A percentile compares a stretch with the other conserved stretches of the same genome.
These are phyloP conservation scores for Fusarium phyllophilum DNA, from an alignment of 2,329 filamentous ascomycete species.

Conservation along the genomic window DNA sequence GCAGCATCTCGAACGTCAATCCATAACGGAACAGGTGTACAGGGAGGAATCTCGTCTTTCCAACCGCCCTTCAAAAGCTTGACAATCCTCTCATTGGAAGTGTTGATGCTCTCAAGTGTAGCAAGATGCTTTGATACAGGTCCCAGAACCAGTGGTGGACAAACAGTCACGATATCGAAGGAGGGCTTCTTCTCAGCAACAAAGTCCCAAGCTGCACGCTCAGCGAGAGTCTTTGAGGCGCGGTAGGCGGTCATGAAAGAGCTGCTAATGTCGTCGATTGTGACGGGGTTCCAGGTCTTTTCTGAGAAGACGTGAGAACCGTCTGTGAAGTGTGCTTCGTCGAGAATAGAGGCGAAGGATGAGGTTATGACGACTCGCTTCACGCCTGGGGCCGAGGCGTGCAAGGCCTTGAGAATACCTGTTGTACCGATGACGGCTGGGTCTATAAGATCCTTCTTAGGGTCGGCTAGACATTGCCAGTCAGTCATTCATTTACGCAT, in stretches of 20 bases:
- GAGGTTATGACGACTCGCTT: conserved; percentile 75
- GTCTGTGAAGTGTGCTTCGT: conserved; percentile 51
- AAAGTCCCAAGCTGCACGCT: conserved; percentile 65
- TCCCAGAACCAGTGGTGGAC: conserved; percentile 66
- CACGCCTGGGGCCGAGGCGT: conserved; percentile 66
- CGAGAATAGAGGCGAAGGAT: conserved; percentile 64
- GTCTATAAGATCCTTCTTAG: conserved; percentile 64
- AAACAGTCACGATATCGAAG: conserved; percentile 64
- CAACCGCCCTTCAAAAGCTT: conserved; percentile 61
- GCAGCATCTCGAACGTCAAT: conserved; percentile 68
- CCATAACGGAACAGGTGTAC: conserved; percentile 57
- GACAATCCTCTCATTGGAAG: conserved; percentile 63
- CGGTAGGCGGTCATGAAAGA: conserved; percentile 60
- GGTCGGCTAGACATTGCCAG: conserved; percentile 49
- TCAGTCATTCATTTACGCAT: neutral
- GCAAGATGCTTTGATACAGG: conserved; percentile 61
- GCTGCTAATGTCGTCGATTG: conserved; percentile 55
- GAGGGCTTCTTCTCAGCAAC: conserved; percentile 53
- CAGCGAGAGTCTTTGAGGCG: conserved; percentile 65
- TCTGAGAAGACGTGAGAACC: conserved; percentile 56
- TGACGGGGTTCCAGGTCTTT: conserved; percentile 64
- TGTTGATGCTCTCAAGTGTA: conserved; percentile 60
- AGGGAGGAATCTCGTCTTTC: conserved; percentile 55
- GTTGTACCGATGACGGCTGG: conserved; percentile 70
- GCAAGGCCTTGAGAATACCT: conserved; percentile 77